These are phyloP conservation scores for Schrenkiella parvula DNA, from an alignment of 345 rosid species.

Conservation along the genomic window DNA sequence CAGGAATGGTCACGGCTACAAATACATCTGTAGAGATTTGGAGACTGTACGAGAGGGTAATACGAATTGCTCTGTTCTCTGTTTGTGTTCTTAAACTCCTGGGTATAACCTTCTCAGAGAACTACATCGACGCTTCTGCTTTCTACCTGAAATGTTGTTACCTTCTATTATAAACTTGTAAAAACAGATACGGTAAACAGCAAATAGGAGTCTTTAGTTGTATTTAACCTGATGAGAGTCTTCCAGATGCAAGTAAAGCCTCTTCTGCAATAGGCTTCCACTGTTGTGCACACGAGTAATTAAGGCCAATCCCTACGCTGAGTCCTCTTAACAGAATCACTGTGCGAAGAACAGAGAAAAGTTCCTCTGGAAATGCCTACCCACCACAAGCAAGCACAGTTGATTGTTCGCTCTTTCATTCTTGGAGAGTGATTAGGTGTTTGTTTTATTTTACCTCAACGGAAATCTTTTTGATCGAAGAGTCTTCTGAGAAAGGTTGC, in stretches of 20 bases:
- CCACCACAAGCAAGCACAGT: conserved; percentile 5
- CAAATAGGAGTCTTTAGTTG: background rate
- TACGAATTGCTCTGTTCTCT: background rate
- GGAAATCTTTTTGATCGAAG: conserved; percentile 68
- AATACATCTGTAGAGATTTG: too few species aligned
- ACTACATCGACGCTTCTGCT: conserved; percentile 9
- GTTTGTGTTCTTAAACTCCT: background rate
- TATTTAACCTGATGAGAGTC: conserved; percentile 49
- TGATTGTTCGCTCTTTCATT: too few species aligned
- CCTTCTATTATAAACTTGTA: background rate
- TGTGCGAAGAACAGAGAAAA: conserved; percentile 85
- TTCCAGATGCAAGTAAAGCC: conserved; percentile 63
- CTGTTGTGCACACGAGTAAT: conserved; percentile 81
- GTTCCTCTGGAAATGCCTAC: conserved; percentile 90
- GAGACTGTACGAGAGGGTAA: background rate
- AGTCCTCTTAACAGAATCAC: conserved; percentile 87
- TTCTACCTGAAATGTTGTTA: conserved; percentile 17
- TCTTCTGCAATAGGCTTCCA: conserved; percentile 92
- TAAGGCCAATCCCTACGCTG: conserved; percentile 83
- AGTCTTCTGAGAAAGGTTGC: conserved; percentile 89
- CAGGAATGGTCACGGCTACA: too few species aligned
- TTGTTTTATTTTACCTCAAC: conserved; percentile 53
- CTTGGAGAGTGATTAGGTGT: too few species aligned
- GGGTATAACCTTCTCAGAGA: conserved; percentile 14
- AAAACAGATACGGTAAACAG: background rate